Percentiles rank a stretch among this genome's conserved stretches.
These are phyloP conservation scores for Penicillium frequentans DNA, from an alignment of 2,329 filamentous ascomycete genomes.

Conservation along the genomic window DNA sequence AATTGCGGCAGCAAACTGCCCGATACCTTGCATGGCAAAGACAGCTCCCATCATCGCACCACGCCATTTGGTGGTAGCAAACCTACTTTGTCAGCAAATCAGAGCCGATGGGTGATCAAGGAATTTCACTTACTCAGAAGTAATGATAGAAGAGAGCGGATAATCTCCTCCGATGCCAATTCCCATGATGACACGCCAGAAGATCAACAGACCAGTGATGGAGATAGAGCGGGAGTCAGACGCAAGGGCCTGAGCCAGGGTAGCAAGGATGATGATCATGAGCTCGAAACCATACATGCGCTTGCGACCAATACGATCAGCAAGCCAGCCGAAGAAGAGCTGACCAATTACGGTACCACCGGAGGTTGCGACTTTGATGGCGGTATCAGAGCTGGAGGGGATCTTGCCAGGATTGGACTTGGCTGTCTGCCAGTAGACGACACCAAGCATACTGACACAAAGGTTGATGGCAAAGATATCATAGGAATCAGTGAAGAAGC, in stretches of 20 bases:
- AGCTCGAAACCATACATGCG: slow-evolving; percentile 82
- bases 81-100: slow-evolving; percentile 45
- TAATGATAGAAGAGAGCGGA: slow-evolving; percentile 79
- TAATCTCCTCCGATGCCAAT: slow-evolving; percentile 81
- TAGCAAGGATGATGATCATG: slow-evolving; percentile 77
- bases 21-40: slow-evolving; percentile 84
- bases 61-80: slow-evolving; percentile 80
- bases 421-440: slow-evolving; percentile 71
- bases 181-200: slow-evolving; percentile 80
- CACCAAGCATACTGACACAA: slow-evolving; percentile 72
- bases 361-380: slow-evolving; percentile 82
- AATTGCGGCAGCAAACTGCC: slow-evolving; percentile 73
- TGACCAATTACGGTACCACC: slow-evolving; percentile 82
- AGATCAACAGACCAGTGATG: slow-evolving; percentile 60
- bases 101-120: not conserved
- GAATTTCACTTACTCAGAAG: slow-evolving; percentile 60
- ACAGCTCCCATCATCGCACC: slow-evolving; percentile 86
- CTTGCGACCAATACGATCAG: slow-evolving; percentile 76
- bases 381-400: slow-evolving; percentile 68
- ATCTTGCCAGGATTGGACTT: slow-evolving; percentile 50
- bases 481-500: slow-evolving; percentile 87
- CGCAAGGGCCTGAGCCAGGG: slow-evolving; percentile 68
- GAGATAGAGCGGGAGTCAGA: slow-evolving; percentile 64
- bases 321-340: slow-evolving; percentile 74
- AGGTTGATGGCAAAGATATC: slow-evolving; percentile 78